These are phyloP conservation scores for Microcera coccophila DNA, from an alignment of 2,329 filamentous ascomycete genomes.

Conservation along the genomic window DNA sequence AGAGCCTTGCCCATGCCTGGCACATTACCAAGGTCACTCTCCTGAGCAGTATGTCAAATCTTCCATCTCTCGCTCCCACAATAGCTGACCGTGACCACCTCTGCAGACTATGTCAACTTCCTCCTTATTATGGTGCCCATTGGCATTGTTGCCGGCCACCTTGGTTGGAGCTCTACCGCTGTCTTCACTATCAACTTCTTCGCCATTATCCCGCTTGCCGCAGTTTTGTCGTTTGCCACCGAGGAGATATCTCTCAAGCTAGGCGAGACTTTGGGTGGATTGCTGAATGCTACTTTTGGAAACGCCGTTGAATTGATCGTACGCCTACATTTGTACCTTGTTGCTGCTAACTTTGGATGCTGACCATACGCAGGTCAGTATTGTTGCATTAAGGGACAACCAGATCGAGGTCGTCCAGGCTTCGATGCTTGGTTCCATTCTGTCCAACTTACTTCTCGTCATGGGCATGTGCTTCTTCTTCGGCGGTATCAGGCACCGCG, in stretches of 20 bases:
- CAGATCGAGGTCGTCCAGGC: constrained; percentile 97
- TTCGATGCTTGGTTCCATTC: constrained; percentile 92
- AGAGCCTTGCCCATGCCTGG: constrained; percentile 47
- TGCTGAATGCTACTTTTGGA: constrained; percentile 74
- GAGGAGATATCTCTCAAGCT: constrained; percentile 71
- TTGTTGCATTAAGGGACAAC: constrained; percentile 78
- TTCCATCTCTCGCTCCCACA: background rate
- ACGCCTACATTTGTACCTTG: constrained; percentile 24
- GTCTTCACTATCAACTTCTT: constrained; percentile 78
- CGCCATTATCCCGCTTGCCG: constrained; percentile 72
- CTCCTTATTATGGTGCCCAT: constrained; percentile 70
- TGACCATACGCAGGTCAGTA: constrained; percentile 65
- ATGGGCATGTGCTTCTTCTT: constrained; percentile 77
- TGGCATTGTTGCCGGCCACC: constrained; percentile 63
- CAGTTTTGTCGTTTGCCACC: constrained; percentile 71
- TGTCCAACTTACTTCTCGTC: constrained; percentile 89
- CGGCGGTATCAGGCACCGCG: constrained; percentile 63
- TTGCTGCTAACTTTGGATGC: background rate
- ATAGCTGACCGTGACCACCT: constrained; percentile 6
- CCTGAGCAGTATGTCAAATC: constrained; percentile 50
- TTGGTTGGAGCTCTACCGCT: constrained; percentile 60
- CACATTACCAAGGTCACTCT: constrained; percentile 56
- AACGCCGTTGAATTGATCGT: constrained; percentile 79
- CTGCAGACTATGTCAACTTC: constrained; percentile 60
- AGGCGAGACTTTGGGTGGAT: constrained; percentile 68